These are phyloP conservation scores for Ampelocalamus luodianensis DNA, from an alignment of 176 grass and related monocot genomes.

Conservation along the genomic window DNA sequence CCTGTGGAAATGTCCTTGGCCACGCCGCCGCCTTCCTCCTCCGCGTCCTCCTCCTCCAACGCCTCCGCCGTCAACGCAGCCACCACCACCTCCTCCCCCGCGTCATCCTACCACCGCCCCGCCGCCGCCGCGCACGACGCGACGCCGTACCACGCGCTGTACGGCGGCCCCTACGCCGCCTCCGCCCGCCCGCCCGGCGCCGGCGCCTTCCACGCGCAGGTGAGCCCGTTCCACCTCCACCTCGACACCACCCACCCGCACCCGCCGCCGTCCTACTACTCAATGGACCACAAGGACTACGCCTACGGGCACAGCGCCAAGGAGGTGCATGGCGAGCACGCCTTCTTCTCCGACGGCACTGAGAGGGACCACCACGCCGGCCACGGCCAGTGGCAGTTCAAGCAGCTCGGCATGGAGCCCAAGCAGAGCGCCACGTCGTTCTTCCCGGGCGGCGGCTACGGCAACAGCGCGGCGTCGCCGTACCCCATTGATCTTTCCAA, in stretches of 20 bases:
- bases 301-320: constrained; percentile 65
- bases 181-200: not conserved
- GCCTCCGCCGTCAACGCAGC: constrained; percentile 32
- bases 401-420: constrained; percentile 59
- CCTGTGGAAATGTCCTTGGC: constrained; percentile 99
- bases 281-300: constrained; percentile 45
- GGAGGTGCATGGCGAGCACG: constrained; percentile 70
- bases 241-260: constrained; percentile 58
- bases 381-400: constrained; percentile 84
- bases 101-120: constrained; percentile 33
- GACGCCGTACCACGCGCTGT: constrained; percentile 52
- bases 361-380: constrained; percentile 53
- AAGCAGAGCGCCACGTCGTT: constrained; percentile 34
- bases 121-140: constrained; percentile 37
- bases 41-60: constrained; percentile 38
- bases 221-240: constrained; percentile 57
- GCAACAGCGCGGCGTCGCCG: constrained; percentile 18
- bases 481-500: constrained; percentile 41
- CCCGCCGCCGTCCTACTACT: constrained; percentile 56
- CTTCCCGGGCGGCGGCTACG: constrained; percentile 46
- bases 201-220: constrained; percentile 30
- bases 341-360: constrained; percentile 68
- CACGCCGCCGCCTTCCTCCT: constrained; percentile 45
- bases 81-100: constrained; percentile 35
- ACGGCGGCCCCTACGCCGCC: constrained; percentile 39